A percentile compares a stretch with the other conserved stretches of the same genome.
Conservation (phyloP, 192 early-diverging fungal species). For the Lobosporangium transversale region DNA sequence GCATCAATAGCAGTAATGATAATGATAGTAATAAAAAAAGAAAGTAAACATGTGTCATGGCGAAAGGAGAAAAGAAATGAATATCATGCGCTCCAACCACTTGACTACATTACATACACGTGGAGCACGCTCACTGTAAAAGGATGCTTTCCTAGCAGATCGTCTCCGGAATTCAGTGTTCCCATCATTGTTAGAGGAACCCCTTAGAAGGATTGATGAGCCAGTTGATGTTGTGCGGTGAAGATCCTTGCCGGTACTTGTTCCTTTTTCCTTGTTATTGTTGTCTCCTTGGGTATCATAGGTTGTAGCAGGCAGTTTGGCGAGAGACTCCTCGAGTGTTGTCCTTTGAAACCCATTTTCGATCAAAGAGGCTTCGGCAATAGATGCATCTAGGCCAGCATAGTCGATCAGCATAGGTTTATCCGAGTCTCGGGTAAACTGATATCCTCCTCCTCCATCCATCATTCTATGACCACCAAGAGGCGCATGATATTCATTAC, state of each 20-base stretch:
- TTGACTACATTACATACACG: no score
- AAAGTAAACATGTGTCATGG: neutral
- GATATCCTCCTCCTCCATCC: slow-evolving; percentile 17
- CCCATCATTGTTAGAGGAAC: neutral
- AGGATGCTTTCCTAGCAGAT: slow-evolving; percentile 45
- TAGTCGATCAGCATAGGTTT: slow-evolving; percentile 32
- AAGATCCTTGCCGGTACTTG: neutral
- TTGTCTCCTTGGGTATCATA: neutral
- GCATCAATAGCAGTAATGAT: neutral
- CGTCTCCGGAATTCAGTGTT: slow-evolving; percentile 22
- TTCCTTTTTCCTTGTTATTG: neutral
- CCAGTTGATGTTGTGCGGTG: slow-evolving; percentile 16
- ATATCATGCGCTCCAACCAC: neutral
- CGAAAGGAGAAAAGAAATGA: no score
- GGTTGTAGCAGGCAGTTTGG: neutral
- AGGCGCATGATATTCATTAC: slow-evolving; percentile 8
- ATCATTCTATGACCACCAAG: slow-evolving; percentile 10
- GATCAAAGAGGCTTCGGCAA: slow-evolving; percentile 18
- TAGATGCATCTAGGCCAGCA: slow-evolving; percentile 26
- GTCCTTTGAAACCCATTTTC: slow-evolving; percentile 14
- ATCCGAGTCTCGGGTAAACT: neutral
- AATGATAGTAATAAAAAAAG: neutral
- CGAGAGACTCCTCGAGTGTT: neutral
- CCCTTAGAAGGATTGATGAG: slow-evolving; percentile 11
- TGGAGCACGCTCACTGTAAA: slow-evolving; percentile 49